Conservation (phyloP, 2,329 filamentous ascomycete genomes). For the Gyromitra esculenta region DNA sequence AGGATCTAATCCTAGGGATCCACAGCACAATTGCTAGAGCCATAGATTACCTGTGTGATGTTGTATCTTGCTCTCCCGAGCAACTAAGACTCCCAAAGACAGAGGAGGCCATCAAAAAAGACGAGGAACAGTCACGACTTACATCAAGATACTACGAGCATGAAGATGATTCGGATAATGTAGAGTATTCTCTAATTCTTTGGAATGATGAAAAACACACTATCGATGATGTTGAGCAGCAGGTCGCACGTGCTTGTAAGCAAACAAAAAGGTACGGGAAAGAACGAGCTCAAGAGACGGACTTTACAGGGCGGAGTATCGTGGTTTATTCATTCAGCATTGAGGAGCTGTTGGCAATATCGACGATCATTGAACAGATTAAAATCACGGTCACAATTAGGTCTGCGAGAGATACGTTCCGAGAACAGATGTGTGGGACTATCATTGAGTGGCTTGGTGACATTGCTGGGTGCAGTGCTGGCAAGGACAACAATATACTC, state of each 20-base stretch:
- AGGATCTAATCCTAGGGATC: slow-evolving; percentile 79
- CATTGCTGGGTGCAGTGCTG: slow-evolving; percentile 87
- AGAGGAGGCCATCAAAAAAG: slow-evolving; percentile 78
- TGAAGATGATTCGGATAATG: slow-evolving; percentile 46
- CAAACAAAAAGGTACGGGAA: slow-evolving; percentile 75
- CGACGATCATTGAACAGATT: slow-evolving; percentile 90
- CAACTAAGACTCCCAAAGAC: slow-evolving; percentile 89
- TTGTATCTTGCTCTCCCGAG: slow-evolving; percentile 96
- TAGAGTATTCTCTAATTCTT: slow-evolving; percentile 77
- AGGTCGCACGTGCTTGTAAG: slow-evolving; percentile 88
- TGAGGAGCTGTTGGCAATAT: slow-evolving; percentile 76
- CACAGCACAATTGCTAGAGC: slow-evolving; percentile 84
- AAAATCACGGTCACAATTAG: slow-evolving; percentile 95
- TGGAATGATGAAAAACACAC: slow-evolving; percentile 99
- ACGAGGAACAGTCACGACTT: slow-evolving; percentile 82
- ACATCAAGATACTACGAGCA: slow-evolving; percentile 76
- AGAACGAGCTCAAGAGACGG: slow-evolving; percentile 83
- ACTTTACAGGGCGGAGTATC: slow-evolving; percentile 86
- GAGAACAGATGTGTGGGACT: slow-evolving; percentile 98
- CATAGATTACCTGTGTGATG: slow-evolving; percentile 95
- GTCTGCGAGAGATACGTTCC: slow-evolving; percentile 91
- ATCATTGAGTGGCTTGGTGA: slow-evolving; percentile 97
- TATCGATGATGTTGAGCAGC: slow-evolving; percentile 85
- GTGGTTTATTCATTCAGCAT: slow-evolving; percentile 80
- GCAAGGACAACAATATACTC: slow-evolving; percentile 79